These are phyloP conservation scores for Ophioceras dolichostomum DNA, from an alignment of 2,329 filamentous ascomycete species.

Conservation along the genomic window DNA sequence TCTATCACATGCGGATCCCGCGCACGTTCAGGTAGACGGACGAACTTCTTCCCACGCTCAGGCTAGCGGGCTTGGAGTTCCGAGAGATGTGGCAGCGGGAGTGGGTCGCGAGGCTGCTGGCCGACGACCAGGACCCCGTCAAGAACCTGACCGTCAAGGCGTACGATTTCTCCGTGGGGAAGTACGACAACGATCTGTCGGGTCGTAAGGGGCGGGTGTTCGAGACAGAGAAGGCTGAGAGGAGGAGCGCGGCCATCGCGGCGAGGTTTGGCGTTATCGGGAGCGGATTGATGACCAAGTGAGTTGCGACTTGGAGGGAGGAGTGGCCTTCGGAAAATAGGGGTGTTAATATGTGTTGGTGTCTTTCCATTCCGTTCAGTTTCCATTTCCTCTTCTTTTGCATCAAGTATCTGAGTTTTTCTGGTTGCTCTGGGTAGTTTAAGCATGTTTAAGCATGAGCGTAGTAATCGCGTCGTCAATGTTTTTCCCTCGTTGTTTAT, in stretches of 20 bases:
- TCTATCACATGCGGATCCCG: constrained; percentile 34
- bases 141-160: constrained; percentile 39
- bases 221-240: constrained; percentile 19
- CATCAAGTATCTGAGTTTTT: no score
- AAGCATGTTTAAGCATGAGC: no score
- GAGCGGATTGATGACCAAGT: constrained; percentile 23
- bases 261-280: constrained; percentile 22
- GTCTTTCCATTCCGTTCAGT: no score
- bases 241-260: constrained; percentile 18
- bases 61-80: constrained; percentile 29
- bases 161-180: constrained; percentile 36
- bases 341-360: no score
- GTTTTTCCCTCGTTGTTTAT: no score
- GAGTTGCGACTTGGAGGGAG: constrained; percentile 20
- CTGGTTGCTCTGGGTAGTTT: no score
- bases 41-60: constrained; percentile 36
- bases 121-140: constrained; percentile 5
- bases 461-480: no score
- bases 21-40: constrained; percentile 33
- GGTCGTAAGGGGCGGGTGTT: constrained; percentile 24
- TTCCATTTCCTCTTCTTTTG: no score
- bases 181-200: constrained; percentile 27
- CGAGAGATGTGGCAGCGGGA: constrained; percentile 26
- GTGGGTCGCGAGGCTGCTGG: constrained; percentile 29
- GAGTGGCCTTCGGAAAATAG: constrained; percentile 8